Conservation (phyloP, 306 rosid species). For the Prunus persica region DNA sequence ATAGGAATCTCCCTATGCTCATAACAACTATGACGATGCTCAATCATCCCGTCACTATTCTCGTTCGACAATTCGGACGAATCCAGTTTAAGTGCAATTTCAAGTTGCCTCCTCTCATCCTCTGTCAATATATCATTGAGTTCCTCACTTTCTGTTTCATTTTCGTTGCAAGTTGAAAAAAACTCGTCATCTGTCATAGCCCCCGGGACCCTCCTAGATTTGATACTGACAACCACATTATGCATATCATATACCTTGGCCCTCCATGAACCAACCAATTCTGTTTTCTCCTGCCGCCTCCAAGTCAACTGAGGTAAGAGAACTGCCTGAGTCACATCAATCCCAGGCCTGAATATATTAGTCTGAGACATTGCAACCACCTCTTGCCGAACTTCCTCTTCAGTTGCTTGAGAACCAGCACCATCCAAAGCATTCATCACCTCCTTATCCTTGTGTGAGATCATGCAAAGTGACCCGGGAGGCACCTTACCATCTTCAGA, state of each 20-base stretch:
- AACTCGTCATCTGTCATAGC: constrained; percentile 95
- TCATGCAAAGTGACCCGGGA: constrained; percentile 91
- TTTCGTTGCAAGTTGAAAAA: constrained; percentile 75
- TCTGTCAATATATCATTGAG: constrained; percentile 75
- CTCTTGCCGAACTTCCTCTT: constrained; percentile 90
- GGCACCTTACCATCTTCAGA: constrained; percentile 79
- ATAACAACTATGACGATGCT: constrained; percentile 67
- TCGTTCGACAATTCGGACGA: constrained; percentile 54
- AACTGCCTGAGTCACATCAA: constrained; percentile 95
- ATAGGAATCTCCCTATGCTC: constrained; percentile 70
- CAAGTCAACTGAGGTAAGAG: constrained; percentile 93
- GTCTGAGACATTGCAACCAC: constrained; percentile 94
- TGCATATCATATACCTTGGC: constrained; percentile 98
- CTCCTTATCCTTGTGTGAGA: constrained; percentile 92
- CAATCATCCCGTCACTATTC: constrained; percentile 54
- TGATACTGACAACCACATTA: constrained; percentile 90
- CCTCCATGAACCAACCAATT: constrained; percentile 86
- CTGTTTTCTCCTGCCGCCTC: constrained; percentile 93
- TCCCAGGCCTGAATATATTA: constrained; percentile 92
- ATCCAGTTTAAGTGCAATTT: constrained; percentile 79
- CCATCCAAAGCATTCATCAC: constrained; percentile 90
- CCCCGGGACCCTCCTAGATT: constrained; percentile 94
- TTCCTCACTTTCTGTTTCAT: constrained; percentile 80
- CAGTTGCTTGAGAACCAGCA: constrained; percentile 78
- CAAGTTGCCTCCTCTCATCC: constrained; percentile 91